Evolutionary conservation across 768 basidiomycete species (phyloP).

Genomic region (Lactarius tabidus): DNA sequence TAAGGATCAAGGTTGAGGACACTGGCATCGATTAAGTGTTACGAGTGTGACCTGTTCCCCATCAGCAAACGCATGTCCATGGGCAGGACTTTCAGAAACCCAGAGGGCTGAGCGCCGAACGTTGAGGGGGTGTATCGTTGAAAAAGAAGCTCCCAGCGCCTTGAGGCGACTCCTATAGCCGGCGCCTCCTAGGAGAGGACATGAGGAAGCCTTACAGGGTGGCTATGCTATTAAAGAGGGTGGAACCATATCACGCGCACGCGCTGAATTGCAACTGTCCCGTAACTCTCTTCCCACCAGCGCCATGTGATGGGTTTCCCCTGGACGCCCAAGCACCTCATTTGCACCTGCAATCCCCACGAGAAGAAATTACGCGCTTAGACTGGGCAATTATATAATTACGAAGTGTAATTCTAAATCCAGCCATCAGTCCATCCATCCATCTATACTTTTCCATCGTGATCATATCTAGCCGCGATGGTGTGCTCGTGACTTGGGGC

Average conservation of each 20-base stretch:
- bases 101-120: not conserved
- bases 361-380: not conserved
- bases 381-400: not conserved
- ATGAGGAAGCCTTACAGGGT: slow-evolving; percentile 24
- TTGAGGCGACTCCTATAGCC: slow-evolving; percentile 16
- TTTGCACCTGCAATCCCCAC: slow-evolving; percentile 17
- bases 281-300: slow-evolving; percentile 12
- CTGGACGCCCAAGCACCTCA: slow-evolving; percentile 13
- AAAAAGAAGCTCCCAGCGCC: slow-evolving; percentile 4
- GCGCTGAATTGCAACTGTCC: slow-evolving; percentile 7
- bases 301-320: slow-evolving; percentile 16
- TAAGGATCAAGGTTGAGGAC: slow-evolving; percentile 22
- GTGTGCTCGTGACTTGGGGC: slow-evolving; percentile 19
- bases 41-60: slow-evolving; percentile 2
- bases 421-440: not conserved
- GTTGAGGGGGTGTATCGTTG: slow-evolving; percentile 5
- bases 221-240: slow-evolving; percentile 14
- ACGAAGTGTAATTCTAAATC: not conserved
- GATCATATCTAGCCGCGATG: slow-evolving; percentile 22
- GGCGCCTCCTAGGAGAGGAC: slow-evolving; percentile 10
- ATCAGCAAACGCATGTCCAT: not conserved
- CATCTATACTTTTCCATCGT: slow-evolving; percentile 13
- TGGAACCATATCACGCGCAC: slow-evolving; percentile 11
- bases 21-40: slow-evolving; percentile 11
- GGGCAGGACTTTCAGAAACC: not conserved